Conservation (phyloP, 2,329 filamentous ascomycete species). For the Pezicula neosporulosa region DNA sequence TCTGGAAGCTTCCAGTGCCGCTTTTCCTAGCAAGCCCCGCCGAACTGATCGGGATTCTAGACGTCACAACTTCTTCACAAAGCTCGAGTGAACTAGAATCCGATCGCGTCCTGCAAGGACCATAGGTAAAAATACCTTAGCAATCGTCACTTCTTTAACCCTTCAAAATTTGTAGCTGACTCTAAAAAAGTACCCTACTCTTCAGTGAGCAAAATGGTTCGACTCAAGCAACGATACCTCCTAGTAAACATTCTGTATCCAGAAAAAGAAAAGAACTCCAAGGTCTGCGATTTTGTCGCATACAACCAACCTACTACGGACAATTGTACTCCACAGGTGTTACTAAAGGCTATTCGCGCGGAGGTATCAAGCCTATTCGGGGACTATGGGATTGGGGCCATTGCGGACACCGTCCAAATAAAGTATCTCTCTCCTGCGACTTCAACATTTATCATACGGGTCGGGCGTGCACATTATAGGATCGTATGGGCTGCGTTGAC, state of each 20-base stretch:
- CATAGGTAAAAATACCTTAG: no score
- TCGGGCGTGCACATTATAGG: constrained; percentile 77
- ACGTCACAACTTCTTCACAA: no score
- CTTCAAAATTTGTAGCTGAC: neutral
- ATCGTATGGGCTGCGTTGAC: constrained; percentile 89
- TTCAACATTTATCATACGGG: constrained; percentile 86
- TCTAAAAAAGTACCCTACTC: neutral
- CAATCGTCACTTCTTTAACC: no score
- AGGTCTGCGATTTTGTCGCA: constrained; percentile 58
- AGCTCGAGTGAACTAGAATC: no score
- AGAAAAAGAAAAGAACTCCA: constrained; percentile 35
- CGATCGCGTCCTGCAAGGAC: constrained; percentile 39
- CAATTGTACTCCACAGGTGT: constrained; percentile 59
- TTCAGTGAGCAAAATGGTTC: constrained; percentile 64
- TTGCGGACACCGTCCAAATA: constrained; percentile 50
- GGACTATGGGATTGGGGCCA: constrained; percentile 79
- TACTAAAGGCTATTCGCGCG: constrained; percentile 68
- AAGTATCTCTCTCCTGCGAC: constrained; percentile 94
- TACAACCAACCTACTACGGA: constrained; percentile 78
- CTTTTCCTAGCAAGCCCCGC: no score
- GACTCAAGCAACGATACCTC: constrained; percentile 93
- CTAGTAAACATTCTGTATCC: constrained; percentile 94
- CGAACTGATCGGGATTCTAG: no score
- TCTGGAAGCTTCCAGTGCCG: no score
- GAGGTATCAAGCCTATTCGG: constrained; percentile 75